phyloP scores from a whole-genome alignment of 2,329 filamentous ascomycete genomes.

The Calonectria hongkongensis region DNA sequence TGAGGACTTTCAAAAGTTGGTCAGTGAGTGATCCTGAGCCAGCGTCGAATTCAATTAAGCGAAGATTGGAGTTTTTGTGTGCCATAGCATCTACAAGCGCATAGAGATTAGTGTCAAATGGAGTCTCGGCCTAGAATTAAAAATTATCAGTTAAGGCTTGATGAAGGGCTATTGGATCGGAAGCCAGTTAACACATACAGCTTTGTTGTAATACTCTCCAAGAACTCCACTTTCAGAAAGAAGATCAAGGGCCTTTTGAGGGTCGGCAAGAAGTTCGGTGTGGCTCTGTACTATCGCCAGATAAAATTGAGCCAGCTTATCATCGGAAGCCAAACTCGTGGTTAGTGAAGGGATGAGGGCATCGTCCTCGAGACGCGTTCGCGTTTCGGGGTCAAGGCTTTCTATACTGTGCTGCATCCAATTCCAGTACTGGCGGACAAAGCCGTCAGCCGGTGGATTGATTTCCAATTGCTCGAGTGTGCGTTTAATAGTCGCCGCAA shows the following conservation, averaged over 20 bases:
- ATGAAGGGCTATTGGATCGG: too few species aligned
- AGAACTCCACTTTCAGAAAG: not conserved
- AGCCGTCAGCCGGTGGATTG: not conserved
- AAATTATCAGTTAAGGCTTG: not conserved
- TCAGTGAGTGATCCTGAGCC: slow-evolving; percentile 59
- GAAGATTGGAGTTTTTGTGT: slow-evolving; percentile 58
- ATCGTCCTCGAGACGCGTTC: not conserved
- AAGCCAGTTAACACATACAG: not conserved
- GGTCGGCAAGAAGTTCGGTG: not conserved
- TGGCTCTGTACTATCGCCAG: not conserved
- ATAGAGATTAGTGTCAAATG: not conserved
- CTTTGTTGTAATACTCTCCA: not conserved
- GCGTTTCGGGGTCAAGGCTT: not conserved
- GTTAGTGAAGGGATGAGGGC: not conserved
- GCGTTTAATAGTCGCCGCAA: not conserved
- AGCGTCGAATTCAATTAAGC: slow-evolving; percentile 62
- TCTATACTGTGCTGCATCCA: slow-evolving; percentile 1
- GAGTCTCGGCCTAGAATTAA: not conserved
- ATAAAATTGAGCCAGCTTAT: not conserved
- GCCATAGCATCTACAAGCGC: slow-evolving; percentile 20
- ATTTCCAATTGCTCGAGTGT: not conserved
- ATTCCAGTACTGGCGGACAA: not conserved
- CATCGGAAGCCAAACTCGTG: not conserved
- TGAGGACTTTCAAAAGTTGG: slow-evolving; percentile 12
- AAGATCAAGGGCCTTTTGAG: not conserved